Conservation (phyloP, 768 basidiomycete species). For the Russula lepida region DNA sequence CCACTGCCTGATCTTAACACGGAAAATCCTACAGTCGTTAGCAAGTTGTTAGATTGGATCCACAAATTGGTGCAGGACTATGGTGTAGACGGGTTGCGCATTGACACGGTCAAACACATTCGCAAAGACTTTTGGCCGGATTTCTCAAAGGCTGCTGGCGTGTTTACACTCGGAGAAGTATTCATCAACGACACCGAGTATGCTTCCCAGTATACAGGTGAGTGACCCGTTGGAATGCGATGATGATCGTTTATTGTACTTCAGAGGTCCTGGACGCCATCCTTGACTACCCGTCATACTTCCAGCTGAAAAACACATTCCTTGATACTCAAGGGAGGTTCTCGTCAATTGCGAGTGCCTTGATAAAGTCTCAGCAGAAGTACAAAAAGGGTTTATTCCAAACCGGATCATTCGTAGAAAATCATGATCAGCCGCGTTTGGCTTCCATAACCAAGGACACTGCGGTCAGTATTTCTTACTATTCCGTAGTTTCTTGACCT, state of each 20-base stretch:
- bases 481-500: not conserved
- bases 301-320: slow-evolving; percentile 36
- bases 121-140: slow-evolving; percentile 45
- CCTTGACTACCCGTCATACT: slow-evolving; percentile 45
- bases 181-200: slow-evolving; percentile 35
- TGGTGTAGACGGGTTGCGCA: slow-evolving; percentile 44
- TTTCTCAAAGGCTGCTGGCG: slow-evolving; percentile 40
- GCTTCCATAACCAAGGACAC: slow-evolving; percentile 35
- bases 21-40: slow-evolving; percentile 38
- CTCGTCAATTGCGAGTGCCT: slow-evolving; percentile 25
- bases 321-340: slow-evolving; percentile 29
- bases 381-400: slow-evolving; percentile 36
- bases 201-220: slow-evolving; percentile 35
- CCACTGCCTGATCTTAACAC: slow-evolving; percentile 55
- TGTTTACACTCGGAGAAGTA: slow-evolving; percentile 53
- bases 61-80: slow-evolving; percentile 39
- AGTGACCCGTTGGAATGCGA: slow-evolving; percentile 13
- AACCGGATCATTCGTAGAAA: slow-evolving; percentile 44
- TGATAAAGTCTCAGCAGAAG: slow-evolving; percentile 28
- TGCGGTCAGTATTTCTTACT: slow-evolving; percentile 29
- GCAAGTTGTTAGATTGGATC: slow-evolving; percentile 41
- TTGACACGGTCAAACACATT: slow-evolving; percentile 55
- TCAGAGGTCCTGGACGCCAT: slow-evolving; percentile 37
- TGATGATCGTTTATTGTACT: not conserved
- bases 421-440: slow-evolving; percentile 48